Conservation (phyloP, 306 rosid species). For the Astragalus membranaceus region DNA sequence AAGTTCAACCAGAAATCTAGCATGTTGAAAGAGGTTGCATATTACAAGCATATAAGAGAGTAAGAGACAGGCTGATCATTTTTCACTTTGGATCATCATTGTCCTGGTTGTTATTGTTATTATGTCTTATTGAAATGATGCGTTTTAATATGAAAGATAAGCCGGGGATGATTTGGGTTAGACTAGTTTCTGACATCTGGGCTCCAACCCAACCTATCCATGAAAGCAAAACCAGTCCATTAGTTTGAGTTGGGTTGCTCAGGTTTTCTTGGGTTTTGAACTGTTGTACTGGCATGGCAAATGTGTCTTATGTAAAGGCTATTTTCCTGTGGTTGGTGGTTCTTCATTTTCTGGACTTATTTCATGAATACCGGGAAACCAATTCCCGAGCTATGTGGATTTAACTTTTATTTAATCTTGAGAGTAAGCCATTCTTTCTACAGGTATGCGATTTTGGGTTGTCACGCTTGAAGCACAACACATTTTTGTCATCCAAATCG, state of each 20-base stretch:
- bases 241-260: not conserved
- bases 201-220: not conserved
- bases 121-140: not conserved
- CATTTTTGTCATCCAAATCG: conserved; percentile 96
- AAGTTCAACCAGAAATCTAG: not conserved
- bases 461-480: conserved; percentile 97
- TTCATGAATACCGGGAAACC: conserved; percentile 4
- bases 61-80: not conserved
- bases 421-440: conserved; percentile 12
- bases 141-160: not conserved
- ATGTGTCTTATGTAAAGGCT: not conserved
- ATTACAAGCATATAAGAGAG: not conserved
- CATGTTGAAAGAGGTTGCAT: not conserved
- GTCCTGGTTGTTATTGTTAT: not conserved
- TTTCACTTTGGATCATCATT: not conserved
- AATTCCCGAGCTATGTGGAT: not conserved
- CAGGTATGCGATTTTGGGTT: conserved; percentile 96
- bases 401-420: not conserved
- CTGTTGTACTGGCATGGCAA: not conserved
- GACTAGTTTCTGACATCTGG: not conserved
- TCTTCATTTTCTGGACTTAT: not conserved
- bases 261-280: not conserved
- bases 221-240: not conserved
- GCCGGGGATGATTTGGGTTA: not conserved
- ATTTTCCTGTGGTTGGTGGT: not conserved